These are phyloP conservation scores for Silene uniflora DNA, from an alignment of 148 eudicot genomes.

Conservation along the genomic window DNA sequence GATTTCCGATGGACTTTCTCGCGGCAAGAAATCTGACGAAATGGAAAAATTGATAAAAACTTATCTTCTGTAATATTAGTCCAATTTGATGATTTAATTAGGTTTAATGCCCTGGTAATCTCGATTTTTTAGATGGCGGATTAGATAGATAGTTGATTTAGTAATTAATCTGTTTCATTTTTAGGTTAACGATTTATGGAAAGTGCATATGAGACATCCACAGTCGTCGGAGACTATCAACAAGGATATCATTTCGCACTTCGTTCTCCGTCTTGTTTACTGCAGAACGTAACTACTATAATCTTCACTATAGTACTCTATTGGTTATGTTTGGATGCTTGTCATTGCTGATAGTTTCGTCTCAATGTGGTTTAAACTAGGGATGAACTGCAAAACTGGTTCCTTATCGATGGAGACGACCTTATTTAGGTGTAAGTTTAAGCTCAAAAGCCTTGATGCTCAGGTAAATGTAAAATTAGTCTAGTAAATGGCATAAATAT, in stretches of 20 bases:
- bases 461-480: conserved; percentile 39
- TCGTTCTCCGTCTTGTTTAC: conserved; percentile 88
- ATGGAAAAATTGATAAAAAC: conserved; percentile 61
- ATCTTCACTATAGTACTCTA: background rate
- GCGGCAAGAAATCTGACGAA: conserved; percentile 76
- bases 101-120: background rate
- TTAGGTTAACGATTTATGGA: conserved; percentile 64
- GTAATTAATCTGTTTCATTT: background rate
- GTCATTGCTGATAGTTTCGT: background rate
- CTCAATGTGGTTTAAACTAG: conserved; percentile 22
- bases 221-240: conserved; percentile 54
- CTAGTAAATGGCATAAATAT: no score
- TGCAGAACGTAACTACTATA: conserved; percentile 59
- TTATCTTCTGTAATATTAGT: background rate
- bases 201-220: conserved; percentile 61
- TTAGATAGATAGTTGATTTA: background rate
- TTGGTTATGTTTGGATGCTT: background rate
- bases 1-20: conserved; percentile 80
- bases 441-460: conserved; percentile 43
- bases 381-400: conserved; percentile 89
- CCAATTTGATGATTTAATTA: background rate
- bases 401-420: conserved; percentile 86
- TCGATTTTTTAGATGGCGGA: background rate
- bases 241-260: conserved; percentile 90
- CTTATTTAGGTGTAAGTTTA: conserved; percentile 71